phyloP scores from a whole-genome alignment of 2,329 filamentous ascomycete species.

The Xylaria sp. region DNA sequence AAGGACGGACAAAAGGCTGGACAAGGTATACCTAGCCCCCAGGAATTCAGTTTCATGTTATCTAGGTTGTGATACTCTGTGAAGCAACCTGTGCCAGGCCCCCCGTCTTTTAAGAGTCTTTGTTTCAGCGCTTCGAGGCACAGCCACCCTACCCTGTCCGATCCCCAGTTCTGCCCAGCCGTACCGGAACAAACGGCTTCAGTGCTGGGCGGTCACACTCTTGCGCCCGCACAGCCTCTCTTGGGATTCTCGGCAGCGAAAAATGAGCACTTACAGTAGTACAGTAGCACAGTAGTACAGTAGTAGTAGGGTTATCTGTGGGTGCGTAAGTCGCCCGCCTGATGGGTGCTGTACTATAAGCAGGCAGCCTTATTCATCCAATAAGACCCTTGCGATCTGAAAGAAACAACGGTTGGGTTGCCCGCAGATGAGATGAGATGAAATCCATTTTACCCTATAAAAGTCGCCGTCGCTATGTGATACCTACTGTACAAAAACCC shows the following conservation, averaged over 20 bases:
- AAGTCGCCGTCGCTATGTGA: neutral
- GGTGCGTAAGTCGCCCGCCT: no score
- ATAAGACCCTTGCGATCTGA: no score
- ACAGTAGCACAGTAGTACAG: no score
- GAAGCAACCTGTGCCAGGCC: neutral
- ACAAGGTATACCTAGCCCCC: neutral
- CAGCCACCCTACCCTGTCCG: slow-evolving; percentile 5
- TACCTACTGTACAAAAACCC: neutral
- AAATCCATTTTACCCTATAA: slow-evolving; percentile 6
- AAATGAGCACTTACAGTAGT: no score
- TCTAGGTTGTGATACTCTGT: neutral
- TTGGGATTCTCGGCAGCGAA: slow-evolving; percentile 8
- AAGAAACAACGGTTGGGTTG: no score
- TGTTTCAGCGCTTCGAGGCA: slow-evolving; percentile 16
- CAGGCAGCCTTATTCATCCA: no score
- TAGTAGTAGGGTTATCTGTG: no score
- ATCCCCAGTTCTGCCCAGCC: neutral
- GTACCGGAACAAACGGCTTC: slow-evolving; percentile 19
- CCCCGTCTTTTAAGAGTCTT: slow-evolving; percentile 21
- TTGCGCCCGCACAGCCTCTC: neutral
- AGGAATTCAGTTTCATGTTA: slow-evolving; percentile 19
- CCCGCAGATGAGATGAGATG: neutral
- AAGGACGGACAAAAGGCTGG: slow-evolving; percentile 1
- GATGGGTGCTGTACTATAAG: no score
- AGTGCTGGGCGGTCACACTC: neutral